Evolutionary conservation across 2,329 filamentous ascomycete genomes (phyloP).

Genomic region (Piedraia hortae): DNA sequence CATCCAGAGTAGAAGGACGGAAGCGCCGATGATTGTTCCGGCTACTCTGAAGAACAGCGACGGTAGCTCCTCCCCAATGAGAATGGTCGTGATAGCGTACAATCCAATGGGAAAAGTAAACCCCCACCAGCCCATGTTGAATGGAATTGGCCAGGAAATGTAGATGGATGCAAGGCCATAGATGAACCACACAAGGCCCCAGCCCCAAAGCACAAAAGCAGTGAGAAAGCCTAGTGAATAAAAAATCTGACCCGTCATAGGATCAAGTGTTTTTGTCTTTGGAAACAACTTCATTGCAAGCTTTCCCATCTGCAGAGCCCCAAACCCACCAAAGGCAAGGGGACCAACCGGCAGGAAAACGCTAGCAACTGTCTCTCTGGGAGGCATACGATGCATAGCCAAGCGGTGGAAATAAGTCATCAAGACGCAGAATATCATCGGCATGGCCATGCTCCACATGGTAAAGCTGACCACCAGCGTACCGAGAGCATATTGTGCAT

Average conservation of each 20-base stretch:
- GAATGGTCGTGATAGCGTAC: conserved; percentile 22
- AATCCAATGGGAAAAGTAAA: conserved; percentile 32
- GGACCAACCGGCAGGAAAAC: conserved; percentile 41
- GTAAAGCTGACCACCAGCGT: conserved; percentile 37
- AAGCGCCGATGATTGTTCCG: conserved; percentile 25
- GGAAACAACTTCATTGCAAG: conserved; percentile 18
- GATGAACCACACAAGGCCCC: conserved; percentile 26
- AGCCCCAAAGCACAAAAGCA: conserved; percentile 29
- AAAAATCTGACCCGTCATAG: conserved; percentile 24
- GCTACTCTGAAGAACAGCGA: conserved; percentile 28
- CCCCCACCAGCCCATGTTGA: conserved; percentile 37
- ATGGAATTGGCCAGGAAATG: conserved; percentile 22
- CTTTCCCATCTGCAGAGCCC: conserved; percentile 24
- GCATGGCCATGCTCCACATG: conserved; percentile 38
- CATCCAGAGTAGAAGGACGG: conserved; percentile 28
- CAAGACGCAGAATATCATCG: conserved; percentile 32
- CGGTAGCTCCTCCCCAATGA: conserved; percentile 24
- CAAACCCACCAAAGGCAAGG: conserved; percentile 37
- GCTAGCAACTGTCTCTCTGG: conserved; percentile 39
- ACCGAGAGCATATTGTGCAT: conserved; percentile 27
- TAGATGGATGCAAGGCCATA: conserved; percentile 25
- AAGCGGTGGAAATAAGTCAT: conserved; percentile 45
- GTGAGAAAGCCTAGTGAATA: conserved; percentile 30
- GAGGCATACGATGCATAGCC: conserved; percentile 36
- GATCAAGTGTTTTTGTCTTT: conserved; percentile 4